Conservation (phyloP, 169 alveolate genomes). For the Pseudocohnilembus persalinus region DNA sequence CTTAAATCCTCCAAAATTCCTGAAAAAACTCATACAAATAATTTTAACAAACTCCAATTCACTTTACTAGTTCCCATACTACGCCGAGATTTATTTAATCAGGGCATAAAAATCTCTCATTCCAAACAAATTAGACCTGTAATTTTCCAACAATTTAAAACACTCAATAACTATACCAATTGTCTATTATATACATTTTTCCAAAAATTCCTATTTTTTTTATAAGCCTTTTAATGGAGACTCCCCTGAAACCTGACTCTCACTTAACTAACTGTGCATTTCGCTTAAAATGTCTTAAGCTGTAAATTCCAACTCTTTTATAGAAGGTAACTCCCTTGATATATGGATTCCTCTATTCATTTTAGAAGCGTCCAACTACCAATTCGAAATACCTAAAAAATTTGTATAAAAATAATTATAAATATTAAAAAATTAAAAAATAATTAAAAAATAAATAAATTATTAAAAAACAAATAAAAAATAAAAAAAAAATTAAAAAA, state of each 20-base stretch:
- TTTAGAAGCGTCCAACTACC: conserved; percentile 71
- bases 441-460: no score
- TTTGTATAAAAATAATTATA: no score
- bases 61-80: neutral
- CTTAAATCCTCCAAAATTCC: neutral
- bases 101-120: neutral
- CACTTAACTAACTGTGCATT: neutral
- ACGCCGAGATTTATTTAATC: neutral
- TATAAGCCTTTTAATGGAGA: no score
- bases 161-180: neutral
- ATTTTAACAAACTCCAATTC: neutral
- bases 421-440: no score
- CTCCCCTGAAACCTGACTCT: no score
- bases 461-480: no score
- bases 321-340: conserved; percentile 49
- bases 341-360: conserved; percentile 65
- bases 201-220: no score
- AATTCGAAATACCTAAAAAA: conserved; percentile 73
- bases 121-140: neutral
- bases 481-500: no score
- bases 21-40: neutral
- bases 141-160: neutral
- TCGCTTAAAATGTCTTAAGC: conserved; percentile 30
- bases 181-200: no score
- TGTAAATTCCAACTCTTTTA: conserved; percentile 51